These are phyloP conservation scores for Myriosclerotinia duriaeana DNA, from an alignment of 2,329 filamentous ascomycete species.

Conservation along the genomic window DNA sequence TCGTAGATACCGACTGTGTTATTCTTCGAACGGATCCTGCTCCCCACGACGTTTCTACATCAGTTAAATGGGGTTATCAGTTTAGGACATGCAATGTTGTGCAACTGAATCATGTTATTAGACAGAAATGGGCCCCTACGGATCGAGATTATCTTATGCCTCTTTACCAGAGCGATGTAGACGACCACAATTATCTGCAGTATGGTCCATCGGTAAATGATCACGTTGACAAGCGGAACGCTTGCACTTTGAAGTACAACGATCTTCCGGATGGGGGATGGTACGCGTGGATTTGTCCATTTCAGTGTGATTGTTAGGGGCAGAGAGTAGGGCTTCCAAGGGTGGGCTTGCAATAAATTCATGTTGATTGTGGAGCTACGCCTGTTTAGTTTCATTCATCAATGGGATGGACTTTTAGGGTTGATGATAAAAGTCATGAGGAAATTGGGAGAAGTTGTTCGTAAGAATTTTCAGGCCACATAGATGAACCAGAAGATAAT, in stretches of 20 bases:
- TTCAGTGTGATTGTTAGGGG: neutral
- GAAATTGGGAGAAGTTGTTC: neutral
- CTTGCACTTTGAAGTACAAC: slow-evolving; percentile 1
- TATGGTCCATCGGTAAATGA: slow-evolving; percentile 1
- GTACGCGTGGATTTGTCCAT: slow-evolving; percentile 16
- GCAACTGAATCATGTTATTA: neutral
- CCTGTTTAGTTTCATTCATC: neutral
- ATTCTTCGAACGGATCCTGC: neutral
- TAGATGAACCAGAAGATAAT: neutral
- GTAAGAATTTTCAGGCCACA: neutral
- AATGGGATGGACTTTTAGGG: neutral
- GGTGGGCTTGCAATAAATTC: neutral
- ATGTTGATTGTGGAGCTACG: too few species aligned
- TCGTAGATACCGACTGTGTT: neutral
- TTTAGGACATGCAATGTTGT: neutral
- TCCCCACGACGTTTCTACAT: neutral
- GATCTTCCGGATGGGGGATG: neutral
- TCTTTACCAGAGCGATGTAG: neutral
- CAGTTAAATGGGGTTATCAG: neutral
- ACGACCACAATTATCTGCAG: neutral
- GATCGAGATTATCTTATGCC: neutral
- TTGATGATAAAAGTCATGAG: neutral
- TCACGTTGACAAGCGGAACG: too few species aligned
- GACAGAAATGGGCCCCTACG: neutral
- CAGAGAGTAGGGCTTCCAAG: too few species aligned